phyloP scores from a whole-genome alignment of 768 basidiomycete species.

The Mrakia blollopis region DNA sequence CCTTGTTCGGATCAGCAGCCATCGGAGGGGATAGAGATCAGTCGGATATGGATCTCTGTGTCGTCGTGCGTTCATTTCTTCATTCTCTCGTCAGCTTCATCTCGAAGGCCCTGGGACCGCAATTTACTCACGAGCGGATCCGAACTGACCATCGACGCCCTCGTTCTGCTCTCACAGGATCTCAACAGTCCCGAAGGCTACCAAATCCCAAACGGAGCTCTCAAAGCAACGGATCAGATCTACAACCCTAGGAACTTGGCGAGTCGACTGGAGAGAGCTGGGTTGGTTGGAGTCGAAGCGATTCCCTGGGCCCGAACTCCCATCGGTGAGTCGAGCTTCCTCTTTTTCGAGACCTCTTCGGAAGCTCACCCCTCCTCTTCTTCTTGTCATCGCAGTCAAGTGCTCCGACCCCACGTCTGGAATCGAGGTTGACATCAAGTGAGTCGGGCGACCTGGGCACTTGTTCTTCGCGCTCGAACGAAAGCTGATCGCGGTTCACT shows the following conservation, averaged over 20 bases:
- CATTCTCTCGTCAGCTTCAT: not conserved
- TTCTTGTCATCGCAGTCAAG: conserved; percentile 8
- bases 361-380: not conserved
- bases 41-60: conserved; percentile 29
- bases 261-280: not conserved
- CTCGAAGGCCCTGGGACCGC: not conserved
- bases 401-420: conserved; percentile 6
- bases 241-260: conserved; percentile 26
- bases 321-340: conserved; percentile 14
- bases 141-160: not conserved
- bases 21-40: conserved; percentile 27
- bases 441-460: not conserved
- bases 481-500: not conserved
- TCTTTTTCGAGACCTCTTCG: not conserved
- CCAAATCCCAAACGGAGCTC: not conserved
- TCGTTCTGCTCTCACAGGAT: conserved; percentile 9
- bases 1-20: conserved; percentile 27
- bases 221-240: conserved; percentile 13
- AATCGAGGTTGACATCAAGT: conserved; percentile 32
- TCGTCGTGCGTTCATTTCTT: conserved; percentile 17
- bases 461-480: not conserved
- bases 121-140: not conserved
- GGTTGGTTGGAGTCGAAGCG: conserved; percentile 10
- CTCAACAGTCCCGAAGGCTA: conserved; percentile 20
- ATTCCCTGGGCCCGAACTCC: conserved; percentile 17